A percentile compares a stretch with the other conserved stretches of the same genome.
These are phyloP conservation scores for Aspergillus tubingensis DNA, from an alignment of 2,329 filamentous ascomycete species.

Conservation along the genomic window DNA sequence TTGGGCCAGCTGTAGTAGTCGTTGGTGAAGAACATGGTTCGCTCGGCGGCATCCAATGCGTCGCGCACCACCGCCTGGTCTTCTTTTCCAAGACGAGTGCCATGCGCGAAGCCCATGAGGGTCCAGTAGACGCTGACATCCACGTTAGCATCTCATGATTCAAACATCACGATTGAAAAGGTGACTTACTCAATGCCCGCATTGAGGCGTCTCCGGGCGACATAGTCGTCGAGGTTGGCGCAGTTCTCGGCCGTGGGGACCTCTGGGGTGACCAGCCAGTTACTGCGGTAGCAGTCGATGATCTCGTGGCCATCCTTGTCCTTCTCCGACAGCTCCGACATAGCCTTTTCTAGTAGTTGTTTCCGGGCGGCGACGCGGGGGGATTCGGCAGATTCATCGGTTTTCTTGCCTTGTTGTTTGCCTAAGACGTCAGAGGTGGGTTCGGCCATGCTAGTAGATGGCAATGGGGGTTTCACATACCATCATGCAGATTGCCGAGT, in stretches of 20 bases:
- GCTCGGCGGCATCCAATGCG: conserved; percentile 14
- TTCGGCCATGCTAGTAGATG: too few relatives aligned
- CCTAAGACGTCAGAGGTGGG: neutral
- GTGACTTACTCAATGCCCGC: conserved; percentile 15
- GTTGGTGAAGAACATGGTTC: conserved; percentile 19
- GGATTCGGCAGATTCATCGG: conserved; percentile 11
- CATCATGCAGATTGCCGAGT: conserved; percentile 13
- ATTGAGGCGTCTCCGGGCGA: conserved; percentile 15
- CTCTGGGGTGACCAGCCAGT: conserved; percentile 16
- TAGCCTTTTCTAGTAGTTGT: conserved; percentile 13
- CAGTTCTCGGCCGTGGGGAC: conserved; percentile 15
- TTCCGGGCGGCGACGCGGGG: conserved; percentile 10
- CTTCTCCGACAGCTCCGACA: conserved; percentile 11
- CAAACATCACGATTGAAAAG: neutral
- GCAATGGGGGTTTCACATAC: neutral
- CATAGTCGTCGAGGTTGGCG: conserved; percentile 17
- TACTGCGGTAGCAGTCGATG: conserved; percentile 17
- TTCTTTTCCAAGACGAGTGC: conserved; percentile 16
- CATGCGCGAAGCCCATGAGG: conserved; percentile 16
- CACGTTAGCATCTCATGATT: neutral
- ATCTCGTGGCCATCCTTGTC: conserved; percentile 17
- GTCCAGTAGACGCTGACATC: conserved; percentile 15
- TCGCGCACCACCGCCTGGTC: conserved; percentile 15
- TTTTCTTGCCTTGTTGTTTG: conserved; percentile 8
- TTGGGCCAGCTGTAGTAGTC: conserved; percentile 21